Percentiles rank a stretch among this genome's conserved stretches.
These are phyloP conservation scores for Phytopythium mirpurense DNA, from an alignment of 352 stramenopile species.

Conservation along the genomic window DNA sequence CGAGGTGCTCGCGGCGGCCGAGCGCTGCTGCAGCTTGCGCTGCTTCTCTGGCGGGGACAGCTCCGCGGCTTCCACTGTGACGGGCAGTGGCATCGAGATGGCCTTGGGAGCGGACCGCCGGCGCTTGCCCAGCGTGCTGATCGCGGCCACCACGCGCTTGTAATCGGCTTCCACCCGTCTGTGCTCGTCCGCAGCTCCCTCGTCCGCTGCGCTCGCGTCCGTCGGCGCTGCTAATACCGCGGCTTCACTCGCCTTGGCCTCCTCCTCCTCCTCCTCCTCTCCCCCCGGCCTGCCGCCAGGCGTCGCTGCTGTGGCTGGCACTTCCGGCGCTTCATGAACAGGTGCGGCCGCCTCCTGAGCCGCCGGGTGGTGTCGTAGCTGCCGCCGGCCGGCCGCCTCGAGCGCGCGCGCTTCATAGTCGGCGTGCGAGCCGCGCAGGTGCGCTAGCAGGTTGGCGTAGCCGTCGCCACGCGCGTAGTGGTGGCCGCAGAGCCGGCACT, in stretches of 20 bases:
- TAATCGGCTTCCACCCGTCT: background rate
- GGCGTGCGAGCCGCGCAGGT: conserved; percentile 8
- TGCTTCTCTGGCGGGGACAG: too few species aligned
- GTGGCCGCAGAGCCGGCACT: conserved; percentile 14
- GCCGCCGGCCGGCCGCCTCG: background rate
- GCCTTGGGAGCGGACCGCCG: too few species aligned
- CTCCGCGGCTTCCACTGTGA: too few species aligned
- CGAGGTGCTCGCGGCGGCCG: background rate
- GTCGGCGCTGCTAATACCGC: too few species aligned
- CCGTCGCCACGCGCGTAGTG: conserved; percentile 13
- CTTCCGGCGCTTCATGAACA: background rate
- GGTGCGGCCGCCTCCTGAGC: background rate
- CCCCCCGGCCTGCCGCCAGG: too few species aligned
- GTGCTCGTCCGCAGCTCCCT: background rate
- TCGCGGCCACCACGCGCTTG: background rate
- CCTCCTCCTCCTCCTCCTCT: background rate
- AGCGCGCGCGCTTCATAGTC: conserved; percentile 7
- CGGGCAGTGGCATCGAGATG: too few species aligned
- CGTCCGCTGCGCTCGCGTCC: too few species aligned
- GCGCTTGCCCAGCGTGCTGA: conserved; percentile 5
- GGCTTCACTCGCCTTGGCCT: conserved; percentile 2
- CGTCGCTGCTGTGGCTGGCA: background rate
- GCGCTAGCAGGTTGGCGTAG: conserved; percentile 14
- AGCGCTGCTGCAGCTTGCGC: too few species aligned
- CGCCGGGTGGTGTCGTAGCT: conserved; percentile 1